phyloP scores from a whole-genome alignment of 2,329 filamentous ascomycete genomes.

The Paramyrothecium roridum region DNA sequence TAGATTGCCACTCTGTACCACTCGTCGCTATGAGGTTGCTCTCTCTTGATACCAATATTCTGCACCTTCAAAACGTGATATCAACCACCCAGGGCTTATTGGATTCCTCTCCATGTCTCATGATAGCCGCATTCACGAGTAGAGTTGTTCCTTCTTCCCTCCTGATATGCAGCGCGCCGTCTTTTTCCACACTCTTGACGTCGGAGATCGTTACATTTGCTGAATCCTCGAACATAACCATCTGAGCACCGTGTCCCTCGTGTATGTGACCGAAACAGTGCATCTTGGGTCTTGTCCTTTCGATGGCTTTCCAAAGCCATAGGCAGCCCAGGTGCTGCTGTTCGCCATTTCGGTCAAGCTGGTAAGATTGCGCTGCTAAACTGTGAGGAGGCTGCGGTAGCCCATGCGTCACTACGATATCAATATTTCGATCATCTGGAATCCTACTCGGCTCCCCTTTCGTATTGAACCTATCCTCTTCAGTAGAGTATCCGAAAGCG shows the following conservation, averaged over 20 bases:
- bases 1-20: no score
- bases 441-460: conserved; percentile 3
- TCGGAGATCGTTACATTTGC: neutral
- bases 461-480: conserved; percentile 8
- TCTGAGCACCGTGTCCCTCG: conserved; percentile 24
- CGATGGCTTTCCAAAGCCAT: conserved; percentile 12
- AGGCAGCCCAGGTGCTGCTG: conserved; percentile 14
- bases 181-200: neutral
- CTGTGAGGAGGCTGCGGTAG: conserved; percentile 19
- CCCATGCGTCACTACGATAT: conserved; percentile 20
- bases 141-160: neutral
- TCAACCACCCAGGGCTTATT: conserved; percentile 5
- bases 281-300: conserved; percentile 12
- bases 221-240: conserved; percentile 11
- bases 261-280: conserved; percentile 21
- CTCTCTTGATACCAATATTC: no score
- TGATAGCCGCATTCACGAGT: conserved; percentile 3
- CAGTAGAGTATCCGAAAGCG: conserved; percentile 35
- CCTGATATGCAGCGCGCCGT: neutral
- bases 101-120: conserved; percentile 1
- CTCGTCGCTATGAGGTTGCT: no score
- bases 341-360: conserved; percentile 26
- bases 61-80: no score
- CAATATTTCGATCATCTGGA: conserved; percentile 6
- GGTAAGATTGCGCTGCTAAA: neutral